Evolutionary conservation across 2,329 filamentous ascomycete genomes (phyloP).

Genomic region (Lasiodiplodia gonubiensis): DNA sequence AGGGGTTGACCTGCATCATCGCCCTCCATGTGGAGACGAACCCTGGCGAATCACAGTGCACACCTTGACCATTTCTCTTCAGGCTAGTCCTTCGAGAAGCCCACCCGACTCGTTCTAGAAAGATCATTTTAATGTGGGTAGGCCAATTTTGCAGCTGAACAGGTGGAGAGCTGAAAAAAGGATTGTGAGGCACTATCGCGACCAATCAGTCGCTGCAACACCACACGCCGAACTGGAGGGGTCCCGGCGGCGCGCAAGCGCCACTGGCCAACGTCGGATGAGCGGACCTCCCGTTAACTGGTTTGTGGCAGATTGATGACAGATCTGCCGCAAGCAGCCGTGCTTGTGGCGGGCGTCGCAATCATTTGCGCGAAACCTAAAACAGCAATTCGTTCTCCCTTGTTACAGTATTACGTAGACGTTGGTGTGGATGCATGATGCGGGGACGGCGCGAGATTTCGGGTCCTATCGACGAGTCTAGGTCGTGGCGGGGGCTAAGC

Average conservation of each 20-base stretch:
- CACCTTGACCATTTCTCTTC: neutral
- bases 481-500: neutral
- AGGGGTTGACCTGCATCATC: conserved; percentile 6
- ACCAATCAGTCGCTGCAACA: neutral
- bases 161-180: neutral
- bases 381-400: too few relatives aligned
- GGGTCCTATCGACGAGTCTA: neutral
- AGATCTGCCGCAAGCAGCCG: neutral
- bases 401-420: neutral
- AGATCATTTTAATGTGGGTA: neutral
- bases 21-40: neutral
- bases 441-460: neutral
- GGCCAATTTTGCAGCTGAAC: neutral
- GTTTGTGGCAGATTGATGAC: neutral
- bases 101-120: neutral
- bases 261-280: neutral
- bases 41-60: neutral
- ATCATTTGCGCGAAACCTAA: too few relatives aligned
- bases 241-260: neutral
- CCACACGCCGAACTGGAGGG: neutral
- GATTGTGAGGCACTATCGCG: neutral
- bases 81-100: neutral
- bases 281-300: neutral
- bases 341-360: neutral
- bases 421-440: neutral